These are phyloP conservation scores for Schizosaccharomyces versatilis DNA, from an alignment of 1,139 yeast species.

Conservation along the genomic window DNA sequence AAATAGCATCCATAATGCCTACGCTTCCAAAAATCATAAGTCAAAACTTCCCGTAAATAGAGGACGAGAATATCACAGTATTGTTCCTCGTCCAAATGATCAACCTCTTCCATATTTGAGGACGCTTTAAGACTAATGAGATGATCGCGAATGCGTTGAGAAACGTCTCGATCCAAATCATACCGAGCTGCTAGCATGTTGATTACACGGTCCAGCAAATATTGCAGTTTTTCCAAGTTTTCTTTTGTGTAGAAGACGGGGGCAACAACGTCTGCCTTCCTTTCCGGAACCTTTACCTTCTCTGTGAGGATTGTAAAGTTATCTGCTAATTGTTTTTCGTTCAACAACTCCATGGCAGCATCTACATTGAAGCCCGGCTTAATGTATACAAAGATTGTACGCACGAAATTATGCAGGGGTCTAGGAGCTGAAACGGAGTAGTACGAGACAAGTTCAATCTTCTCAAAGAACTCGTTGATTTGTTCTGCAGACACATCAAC, in stretches of 20 bases:
- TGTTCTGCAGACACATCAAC: not conserved
- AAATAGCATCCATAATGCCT: conserved; percentile 5
- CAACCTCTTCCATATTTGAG: not conserved
- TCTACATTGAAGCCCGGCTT: not conserved
- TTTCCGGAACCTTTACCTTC: not conserved
- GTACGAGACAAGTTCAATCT: not conserved
- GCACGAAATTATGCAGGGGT: not conserved
- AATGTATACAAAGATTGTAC: not conserved
- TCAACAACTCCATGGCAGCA: not conserved
- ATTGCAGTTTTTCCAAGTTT: not conserved
- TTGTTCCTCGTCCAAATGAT: not conserved
- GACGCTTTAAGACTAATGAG: not conserved
- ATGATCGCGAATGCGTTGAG: not conserved
- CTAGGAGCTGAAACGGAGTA: not conserved
- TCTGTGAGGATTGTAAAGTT: not conserved
- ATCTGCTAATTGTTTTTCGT: not conserved
- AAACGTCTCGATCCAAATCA: not conserved
- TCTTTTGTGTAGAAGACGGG: not conserved
- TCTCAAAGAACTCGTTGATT: not conserved
- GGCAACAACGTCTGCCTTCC: too few species aligned
- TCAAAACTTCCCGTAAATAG: conserved; percentile 11
- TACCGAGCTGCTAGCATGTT: not conserved
- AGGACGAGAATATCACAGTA: conserved; percentile 8
- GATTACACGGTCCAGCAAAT: not conserved
- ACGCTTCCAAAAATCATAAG: conserved; percentile 12